Percentiles rank a stretch among this genome's conserved stretches.
These are phyloP conservation scores for Luffa aegyptiaca DNA, from an alignment of 306 rosid genomes.

Conservation along the genomic window DNA sequence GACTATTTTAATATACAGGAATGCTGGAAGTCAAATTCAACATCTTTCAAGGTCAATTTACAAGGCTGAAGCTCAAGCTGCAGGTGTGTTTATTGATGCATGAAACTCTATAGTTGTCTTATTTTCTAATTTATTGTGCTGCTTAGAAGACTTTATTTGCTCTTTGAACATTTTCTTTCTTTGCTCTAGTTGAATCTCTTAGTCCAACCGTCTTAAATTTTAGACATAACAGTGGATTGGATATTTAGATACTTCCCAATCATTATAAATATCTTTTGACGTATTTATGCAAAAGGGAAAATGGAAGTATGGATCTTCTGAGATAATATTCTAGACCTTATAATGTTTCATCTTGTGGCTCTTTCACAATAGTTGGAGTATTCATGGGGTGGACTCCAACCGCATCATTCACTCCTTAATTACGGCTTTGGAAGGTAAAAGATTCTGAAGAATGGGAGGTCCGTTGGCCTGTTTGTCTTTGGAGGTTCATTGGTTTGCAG, in stretches of 20 bases:
- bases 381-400: background rate
- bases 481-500: background rate
- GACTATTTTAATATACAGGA: slow-evolving; percentile 33
- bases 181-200: background rate
- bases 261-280: background rate
- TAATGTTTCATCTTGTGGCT: background rate
- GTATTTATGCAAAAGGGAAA: no score
- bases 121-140: background rate
- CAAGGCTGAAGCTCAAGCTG: slow-evolving; percentile 59
- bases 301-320: background rate
- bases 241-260: background rate
- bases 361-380: background rate
- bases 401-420: background rate
- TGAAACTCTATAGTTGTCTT: background rate
- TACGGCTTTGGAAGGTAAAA: background rate
- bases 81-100: slow-evolving; percentile 30
- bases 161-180: background rate
- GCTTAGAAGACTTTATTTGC: background rate
- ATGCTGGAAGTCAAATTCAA: slow-evolving; percentile 56
- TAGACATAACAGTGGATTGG: background rate
- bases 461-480: background rate
- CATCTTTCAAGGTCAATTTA: slow-evolving; percentile 51
- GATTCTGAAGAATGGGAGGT: background rate
- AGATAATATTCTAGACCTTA: background rate
- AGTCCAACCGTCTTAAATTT: background rate